Evolutionary conservation across 768 basidiomycete genomes (phyloP).

Genomic region (Phaffia australis): DNA sequence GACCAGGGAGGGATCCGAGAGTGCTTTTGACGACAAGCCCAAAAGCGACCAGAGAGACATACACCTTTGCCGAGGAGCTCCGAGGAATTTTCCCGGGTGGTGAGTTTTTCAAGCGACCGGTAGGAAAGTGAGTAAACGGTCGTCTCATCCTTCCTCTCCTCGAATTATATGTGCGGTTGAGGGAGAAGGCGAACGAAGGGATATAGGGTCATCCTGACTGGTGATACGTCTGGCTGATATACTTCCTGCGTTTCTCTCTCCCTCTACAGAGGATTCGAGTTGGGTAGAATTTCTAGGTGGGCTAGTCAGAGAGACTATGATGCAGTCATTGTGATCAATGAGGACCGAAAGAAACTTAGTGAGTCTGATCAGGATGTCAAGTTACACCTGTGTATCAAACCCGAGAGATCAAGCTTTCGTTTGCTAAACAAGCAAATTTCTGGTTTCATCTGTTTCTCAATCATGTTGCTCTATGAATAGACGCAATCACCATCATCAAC

Average conservation of each 20-base stretch:
- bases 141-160: neutral
- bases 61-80: conserved; percentile 85
- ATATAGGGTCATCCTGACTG: neutral
- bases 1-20: conserved; percentile 32
- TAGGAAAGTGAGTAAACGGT: conserved; percentile 45
- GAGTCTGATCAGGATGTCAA: conserved; percentile 36
- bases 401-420: too few species aligned
- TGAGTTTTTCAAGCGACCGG: conserved; percentile 74
- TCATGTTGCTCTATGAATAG: conserved; percentile 42
- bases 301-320: conserved; percentile 78
- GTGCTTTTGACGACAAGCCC: conserved; percentile 86
- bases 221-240: neutral
- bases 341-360: conserved; percentile 91
- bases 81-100: conserved; percentile 83
- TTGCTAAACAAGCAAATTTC: too few species aligned
- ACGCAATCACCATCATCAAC: conserved; percentile 82
- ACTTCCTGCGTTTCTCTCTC: neutral
- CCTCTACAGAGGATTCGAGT: conserved; percentile 57
- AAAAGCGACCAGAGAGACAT: conserved; percentile 76
- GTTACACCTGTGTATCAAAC: too few species aligned
- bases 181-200: neutral
- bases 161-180: neutral
- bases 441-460: neutral
- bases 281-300: conserved; percentile 87
- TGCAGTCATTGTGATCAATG: conserved; percentile 84